Conservation (phyloP, 495 filamentous ascomycete genomes). For the Annulohypoxylon moriforme region DNA sequence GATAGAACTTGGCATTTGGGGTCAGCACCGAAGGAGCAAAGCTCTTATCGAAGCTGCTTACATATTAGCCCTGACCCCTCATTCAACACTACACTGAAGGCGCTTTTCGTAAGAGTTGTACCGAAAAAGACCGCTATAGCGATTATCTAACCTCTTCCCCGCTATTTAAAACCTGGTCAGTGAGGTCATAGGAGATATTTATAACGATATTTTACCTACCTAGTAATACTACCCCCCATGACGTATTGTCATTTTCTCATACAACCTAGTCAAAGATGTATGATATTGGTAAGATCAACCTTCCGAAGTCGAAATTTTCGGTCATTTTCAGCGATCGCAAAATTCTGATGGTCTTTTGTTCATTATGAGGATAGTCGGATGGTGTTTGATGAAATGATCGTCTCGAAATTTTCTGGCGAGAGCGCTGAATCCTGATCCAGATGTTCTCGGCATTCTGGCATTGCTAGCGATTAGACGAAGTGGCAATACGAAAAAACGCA, state of each 20-base stretch:
- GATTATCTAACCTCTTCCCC: neutral
- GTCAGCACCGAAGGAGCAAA: neutral
- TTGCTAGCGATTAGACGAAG: neutral
- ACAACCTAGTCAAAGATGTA: too few species aligned
- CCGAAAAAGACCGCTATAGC: neutral
- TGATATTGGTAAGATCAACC: too few species aligned
- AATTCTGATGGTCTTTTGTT: neutral
- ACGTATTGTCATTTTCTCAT: too few species aligned
- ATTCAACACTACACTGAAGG: neutral
- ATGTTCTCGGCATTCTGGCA: neutral
- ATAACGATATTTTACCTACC: too few species aligned
- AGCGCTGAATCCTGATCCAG: neutral
- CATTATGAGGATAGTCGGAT: neutral
- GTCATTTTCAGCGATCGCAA: too few species aligned
- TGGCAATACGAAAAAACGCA: neutral
- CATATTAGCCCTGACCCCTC: neutral
- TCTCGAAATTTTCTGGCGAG: neutral
- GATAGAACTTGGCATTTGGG: constrained; percentile 1
- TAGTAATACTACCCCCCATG: too few species aligned
- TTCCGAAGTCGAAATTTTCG: too few species aligned
- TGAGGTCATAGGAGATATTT: neutral
- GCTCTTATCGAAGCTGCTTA: constrained; percentile 3
- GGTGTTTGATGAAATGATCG: neutral
- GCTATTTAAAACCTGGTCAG: neutral
- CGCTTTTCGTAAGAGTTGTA: neutral